Evolutionary conservation across 2,329 filamentous ascomycete species (phyloP).

Genomic region (Aphanocladium album): DNA sequence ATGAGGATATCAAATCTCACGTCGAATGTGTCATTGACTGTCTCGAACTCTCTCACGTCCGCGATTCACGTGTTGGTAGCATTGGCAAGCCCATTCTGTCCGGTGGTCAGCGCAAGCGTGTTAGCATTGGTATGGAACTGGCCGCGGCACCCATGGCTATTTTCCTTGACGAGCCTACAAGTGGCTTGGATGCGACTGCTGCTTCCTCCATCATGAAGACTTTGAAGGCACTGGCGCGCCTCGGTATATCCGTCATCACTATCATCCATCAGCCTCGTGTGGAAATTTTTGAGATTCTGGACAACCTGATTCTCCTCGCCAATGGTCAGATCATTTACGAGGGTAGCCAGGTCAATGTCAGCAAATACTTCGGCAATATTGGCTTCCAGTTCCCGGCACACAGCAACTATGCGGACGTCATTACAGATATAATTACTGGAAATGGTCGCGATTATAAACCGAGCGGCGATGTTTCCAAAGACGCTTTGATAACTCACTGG

Average conservation of each 20-base stretch:
- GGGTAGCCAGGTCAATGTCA: constrained; percentile 39
- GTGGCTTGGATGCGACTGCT: constrained; percentile 49
- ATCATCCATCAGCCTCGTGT: constrained; percentile 57
- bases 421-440: constrained; percentile 58
- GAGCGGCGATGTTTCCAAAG: constrained; percentile 40
- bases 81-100: constrained; percentile 47
- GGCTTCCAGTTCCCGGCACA: constrained; percentile 47
- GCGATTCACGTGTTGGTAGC: constrained; percentile 47
- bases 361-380: constrained; percentile 45
- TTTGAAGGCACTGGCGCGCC: constrained; percentile 46
- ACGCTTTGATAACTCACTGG: constrained; percentile 48
- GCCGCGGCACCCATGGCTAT: constrained; percentile 52
- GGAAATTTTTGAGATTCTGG: constrained; percentile 54
- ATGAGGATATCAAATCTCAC: constrained; percentile 44
- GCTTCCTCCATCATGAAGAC: constrained; percentile 52
- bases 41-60: constrained; percentile 47
- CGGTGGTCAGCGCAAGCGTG: constrained; percentile 53
- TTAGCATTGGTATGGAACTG: constrained; percentile 56
- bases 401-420: constrained; percentile 51
- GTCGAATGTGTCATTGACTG: constrained; percentile 54
- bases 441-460: constrained; percentile 48
- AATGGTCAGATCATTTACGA: constrained; percentile 52
- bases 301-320: constrained; percentile 50
- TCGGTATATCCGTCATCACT: constrained; percentile 53
- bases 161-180: constrained; percentile 50